Evolutionary conservation across 2,329 filamentous ascomycete genomes (phyloP).

Genomic region (Xylogone sp.): DNA sequence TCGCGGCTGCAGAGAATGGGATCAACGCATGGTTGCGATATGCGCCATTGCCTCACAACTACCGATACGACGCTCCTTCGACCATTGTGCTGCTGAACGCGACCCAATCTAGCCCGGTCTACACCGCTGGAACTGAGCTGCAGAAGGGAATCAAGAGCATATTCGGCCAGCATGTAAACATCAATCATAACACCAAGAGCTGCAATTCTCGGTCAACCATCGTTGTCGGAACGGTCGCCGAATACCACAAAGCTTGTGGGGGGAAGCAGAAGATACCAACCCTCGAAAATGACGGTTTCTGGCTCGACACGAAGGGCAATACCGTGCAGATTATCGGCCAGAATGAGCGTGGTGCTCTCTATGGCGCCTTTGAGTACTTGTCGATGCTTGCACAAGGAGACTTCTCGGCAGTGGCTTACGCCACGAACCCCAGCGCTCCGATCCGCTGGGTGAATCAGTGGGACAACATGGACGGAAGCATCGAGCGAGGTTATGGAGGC

Average conservation of each 20-base stretch:
- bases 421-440: constrained; percentile 53
- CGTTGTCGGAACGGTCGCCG: constrained; percentile 45
- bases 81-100: constrained; percentile 51
- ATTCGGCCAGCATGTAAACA: constrained; percentile 42
- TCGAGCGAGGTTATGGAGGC: constrained; percentile 67
- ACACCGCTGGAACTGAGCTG: constrained; percentile 56
- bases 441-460: constrained; percentile 71
- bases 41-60: constrained; percentile 43
- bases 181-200: constrained; percentile 24
- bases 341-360: constrained; percentile 64
- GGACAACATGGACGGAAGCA: constrained; percentile 66
- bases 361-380: constrained; percentile 67
- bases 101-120: constrained; percentile 51
- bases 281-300: constrained; percentile 57
- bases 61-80: constrained; percentile 39
- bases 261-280: constrained; percentile 29
- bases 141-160: constrained; percentile 54
- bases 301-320: constrained; percentile 44
- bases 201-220: constrained; percentile 29
- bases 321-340: constrained; percentile 57
- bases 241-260: constrained; percentile 35
- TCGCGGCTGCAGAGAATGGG: constrained; percentile 51
- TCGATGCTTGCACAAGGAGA: constrained; percentile 60
- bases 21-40: constrained; percentile 63
- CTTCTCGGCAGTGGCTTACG: constrained; percentile 41